Conservation (phyloP, 2,329 filamentous ascomycete species). For the Cladophialophora psammophila region DNA sequence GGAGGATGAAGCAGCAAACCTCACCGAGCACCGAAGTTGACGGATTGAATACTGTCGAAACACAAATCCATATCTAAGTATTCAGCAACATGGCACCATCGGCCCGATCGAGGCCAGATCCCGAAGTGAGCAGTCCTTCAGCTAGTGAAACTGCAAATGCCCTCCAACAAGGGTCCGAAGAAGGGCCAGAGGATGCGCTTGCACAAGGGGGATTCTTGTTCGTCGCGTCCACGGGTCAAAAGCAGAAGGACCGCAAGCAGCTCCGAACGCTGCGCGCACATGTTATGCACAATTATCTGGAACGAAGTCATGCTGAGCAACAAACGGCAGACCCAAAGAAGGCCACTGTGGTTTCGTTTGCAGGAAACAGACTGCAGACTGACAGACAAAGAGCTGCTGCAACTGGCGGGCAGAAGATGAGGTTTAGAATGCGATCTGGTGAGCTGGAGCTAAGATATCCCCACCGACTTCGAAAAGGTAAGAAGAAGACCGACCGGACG, state of each 20-base stretch:
- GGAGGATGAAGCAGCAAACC: not conserved
- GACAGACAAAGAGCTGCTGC: not conserved
- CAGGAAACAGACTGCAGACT: not conserved
- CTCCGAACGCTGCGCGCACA: conserved; percentile 26
- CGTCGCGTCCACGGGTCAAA: conserved; percentile 21
- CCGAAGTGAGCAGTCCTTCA: not conserved
- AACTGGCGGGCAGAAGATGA: conserved; percentile 29
- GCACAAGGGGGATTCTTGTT: conserved; percentile 24
- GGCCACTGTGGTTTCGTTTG: not conserved
- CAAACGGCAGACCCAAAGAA: not conserved
- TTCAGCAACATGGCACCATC: not conserved
- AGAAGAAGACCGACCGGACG: conserved; percentile 1
- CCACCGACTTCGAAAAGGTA: conserved; percentile 22
- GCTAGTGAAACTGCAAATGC: not conserved
- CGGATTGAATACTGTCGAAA: not conserved
- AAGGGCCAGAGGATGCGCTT: not conserved
- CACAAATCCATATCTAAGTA: not conserved
- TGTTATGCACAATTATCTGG: conserved; percentile 35
- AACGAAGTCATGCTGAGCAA: conserved; percentile 19
- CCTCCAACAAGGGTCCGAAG: not conserved
- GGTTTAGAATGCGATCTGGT: conserved; percentile 23
- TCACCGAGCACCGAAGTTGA: not conserved
- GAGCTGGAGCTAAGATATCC: conserved; percentile 18
- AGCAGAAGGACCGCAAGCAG: conserved; percentile 14
- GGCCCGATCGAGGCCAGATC: not conserved